Conservation (phyloP, 2,329 filamentous ascomycete species). For the Byssothecium circinans region DNA sequence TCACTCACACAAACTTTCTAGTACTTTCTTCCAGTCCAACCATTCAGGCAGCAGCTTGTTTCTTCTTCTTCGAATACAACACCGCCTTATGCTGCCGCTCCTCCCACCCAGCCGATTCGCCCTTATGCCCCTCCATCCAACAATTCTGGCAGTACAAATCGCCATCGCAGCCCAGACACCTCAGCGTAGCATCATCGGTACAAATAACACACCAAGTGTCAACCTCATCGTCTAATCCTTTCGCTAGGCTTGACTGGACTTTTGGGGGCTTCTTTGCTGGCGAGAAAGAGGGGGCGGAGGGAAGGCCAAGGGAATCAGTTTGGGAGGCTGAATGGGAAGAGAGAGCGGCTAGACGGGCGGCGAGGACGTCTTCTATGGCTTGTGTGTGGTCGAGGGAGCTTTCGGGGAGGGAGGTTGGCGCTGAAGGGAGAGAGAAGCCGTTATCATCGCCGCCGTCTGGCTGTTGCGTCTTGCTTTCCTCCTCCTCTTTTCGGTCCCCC, state of each 20-base stretch:
- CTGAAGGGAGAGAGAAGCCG: constrained; percentile 46
- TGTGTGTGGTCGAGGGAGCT: constrained; percentile 30
- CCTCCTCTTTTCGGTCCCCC: constrained; percentile 1
- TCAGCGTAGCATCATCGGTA: constrained; percentile 72
- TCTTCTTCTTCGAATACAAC: constrained; percentile 49
- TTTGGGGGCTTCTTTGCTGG: constrained; percentile 43
- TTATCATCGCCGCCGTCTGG: neutral
- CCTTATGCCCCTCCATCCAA: constrained; percentile 79
- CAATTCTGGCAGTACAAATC: constrained; percentile 76
- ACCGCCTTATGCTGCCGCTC: constrained; percentile 70
- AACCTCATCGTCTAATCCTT: constrained; percentile 68
- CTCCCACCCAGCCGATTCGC: constrained; percentile 68
- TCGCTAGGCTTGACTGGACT: constrained; percentile 39
- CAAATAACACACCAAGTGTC: constrained; percentile 83
- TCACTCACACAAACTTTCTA: neutral
- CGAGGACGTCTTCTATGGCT: constrained; percentile 49
- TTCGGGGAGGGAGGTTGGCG: constrained; percentile 40
- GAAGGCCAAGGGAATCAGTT: constrained; percentile 41
- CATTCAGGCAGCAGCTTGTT: constrained; percentile 13
- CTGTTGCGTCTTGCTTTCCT: neutral
- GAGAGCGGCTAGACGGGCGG: constrained; percentile 50
- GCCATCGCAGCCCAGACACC: constrained; percentile 70
- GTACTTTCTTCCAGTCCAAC: too few species aligned
- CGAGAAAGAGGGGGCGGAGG: constrained; percentile 50
- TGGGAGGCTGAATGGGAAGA: constrained; percentile 40